Evolutionary conservation across 257 asterid species (phyloP).

Genomic region (Rhazya stricta): DNA sequence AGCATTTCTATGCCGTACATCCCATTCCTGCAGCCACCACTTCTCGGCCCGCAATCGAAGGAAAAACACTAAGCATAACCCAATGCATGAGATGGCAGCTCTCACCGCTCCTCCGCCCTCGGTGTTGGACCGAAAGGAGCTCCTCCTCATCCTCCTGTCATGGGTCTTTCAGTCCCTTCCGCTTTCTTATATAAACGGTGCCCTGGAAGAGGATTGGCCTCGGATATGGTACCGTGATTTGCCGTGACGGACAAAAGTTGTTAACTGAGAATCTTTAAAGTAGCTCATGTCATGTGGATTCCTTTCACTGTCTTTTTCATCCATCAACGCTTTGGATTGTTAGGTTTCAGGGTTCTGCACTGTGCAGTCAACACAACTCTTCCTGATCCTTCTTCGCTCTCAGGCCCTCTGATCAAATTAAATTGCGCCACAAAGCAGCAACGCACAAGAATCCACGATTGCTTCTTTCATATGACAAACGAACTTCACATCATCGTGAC

Average conservation of each 20-base stretch:
- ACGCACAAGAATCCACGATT: background rate
- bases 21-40: background rate
- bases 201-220: background rate
- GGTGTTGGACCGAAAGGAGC: slow-evolving; percentile 49
- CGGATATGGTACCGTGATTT: background rate
- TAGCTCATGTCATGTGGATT: background rate
- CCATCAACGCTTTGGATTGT: background rate
- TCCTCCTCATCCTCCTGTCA: slow-evolving; percentile 13
- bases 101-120: slow-evolving; percentile 42
- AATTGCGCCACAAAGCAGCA: background rate
- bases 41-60: too few relatives aligned
- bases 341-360: background rate
- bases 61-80: slow-evolving; percentile 29
- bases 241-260: background rate
- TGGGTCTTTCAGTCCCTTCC: background rate
- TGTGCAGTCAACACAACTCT: background rate
- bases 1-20: background rate
- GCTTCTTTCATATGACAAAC: background rate
- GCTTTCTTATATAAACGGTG: slow-evolving; percentile 1
- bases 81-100: slow-evolving; percentile 66
- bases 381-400: background rate
- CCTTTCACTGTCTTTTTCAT: background rate
- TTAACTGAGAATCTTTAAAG: background rate
- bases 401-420: slow-evolving; percentile 5
- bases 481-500: background rate